Percentiles rank a stretch among this genome's conserved stretches.
Evolutionary conservation across 73 alveolate species (phyloP).

Genomic region (Uronychia setigera): DNA sequence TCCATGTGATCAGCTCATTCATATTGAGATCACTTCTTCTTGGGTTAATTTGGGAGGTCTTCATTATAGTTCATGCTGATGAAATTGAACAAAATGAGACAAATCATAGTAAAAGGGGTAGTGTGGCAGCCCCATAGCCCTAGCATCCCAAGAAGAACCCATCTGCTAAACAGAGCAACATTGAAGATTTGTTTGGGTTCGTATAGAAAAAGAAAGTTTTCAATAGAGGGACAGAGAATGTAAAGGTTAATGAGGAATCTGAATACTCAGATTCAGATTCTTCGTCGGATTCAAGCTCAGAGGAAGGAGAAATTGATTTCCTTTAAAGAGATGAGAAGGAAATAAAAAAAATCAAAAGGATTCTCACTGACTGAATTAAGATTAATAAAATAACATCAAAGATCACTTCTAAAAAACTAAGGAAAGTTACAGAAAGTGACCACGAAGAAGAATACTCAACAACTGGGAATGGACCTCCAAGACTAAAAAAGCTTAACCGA

Average conservation of each 20-base stretch:
- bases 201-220: background rate
- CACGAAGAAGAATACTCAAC: background rate
- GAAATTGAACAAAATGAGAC: background rate
- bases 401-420: background rate
- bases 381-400: background rate
- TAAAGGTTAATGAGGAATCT: background rate
- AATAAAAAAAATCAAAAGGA: background rate
- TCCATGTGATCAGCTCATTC: background rate
- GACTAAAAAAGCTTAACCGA: background rate
- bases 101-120: too few relatives aligned
- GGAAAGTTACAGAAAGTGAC: background rate
- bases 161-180: background rate
- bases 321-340: background rate
- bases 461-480: background rate
- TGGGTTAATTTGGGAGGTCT: slow-evolving; percentile 2
- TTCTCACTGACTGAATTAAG: background rate
- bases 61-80: background rate
- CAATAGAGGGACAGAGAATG: background rate
- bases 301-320: background rate
- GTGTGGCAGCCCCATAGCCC: background rate
- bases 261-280: background rate
- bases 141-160: background rate
- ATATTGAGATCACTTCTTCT: background rate
- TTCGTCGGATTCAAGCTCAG: background rate
- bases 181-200: background rate